Conservation (phyloP, 1,139 yeast genomes). For the Candida anutae region DNA sequence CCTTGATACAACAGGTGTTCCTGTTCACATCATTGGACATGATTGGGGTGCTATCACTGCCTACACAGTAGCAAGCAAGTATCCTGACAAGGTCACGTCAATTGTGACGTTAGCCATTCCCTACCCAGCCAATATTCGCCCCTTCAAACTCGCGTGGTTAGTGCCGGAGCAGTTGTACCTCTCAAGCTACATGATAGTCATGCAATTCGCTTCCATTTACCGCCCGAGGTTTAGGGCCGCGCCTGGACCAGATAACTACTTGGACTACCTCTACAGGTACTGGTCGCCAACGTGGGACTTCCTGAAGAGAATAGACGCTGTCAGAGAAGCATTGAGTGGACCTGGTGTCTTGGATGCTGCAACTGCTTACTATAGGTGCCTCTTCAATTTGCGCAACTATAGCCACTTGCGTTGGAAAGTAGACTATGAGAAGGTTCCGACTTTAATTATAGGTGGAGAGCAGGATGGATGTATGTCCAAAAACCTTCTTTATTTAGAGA, state of each 20-base stretch:
- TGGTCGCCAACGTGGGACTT: constrained; percentile 39
- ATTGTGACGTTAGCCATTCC: constrained; percentile 36
- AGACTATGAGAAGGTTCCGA: constrained; percentile 33
- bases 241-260: constrained; percentile 16
- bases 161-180: constrained; percentile 30
- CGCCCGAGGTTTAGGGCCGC: constrained; percentile 12
- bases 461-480: constrained; percentile 35
- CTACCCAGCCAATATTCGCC: constrained; percentile 19
- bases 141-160: constrained; percentile 21
- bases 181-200: constrained; percentile 34
- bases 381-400: constrained; percentile 18
- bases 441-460: constrained; percentile 30
- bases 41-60: constrained; percentile 41
- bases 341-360: constrained; percentile 27
- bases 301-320: constrained; percentile 18
- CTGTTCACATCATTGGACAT: constrained; percentile 37
- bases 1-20: constrained; percentile 14
- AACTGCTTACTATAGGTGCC: constrained; percentile 37
- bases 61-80: constrained; percentile 28
- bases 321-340: constrained; percentile 19
- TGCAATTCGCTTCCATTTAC: constrained; percentile 28
- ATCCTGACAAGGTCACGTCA: constrained; percentile 30
- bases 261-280: constrained; percentile 27
- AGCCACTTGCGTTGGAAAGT: constrained; percentile 19
- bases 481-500: constrained; percentile 20